Evolutionary conservation across 768 basidiomycete genomes (phyloP), one percentile per base, ranked within the genome.

Genomic region (Obba rivulosa): DNA sequence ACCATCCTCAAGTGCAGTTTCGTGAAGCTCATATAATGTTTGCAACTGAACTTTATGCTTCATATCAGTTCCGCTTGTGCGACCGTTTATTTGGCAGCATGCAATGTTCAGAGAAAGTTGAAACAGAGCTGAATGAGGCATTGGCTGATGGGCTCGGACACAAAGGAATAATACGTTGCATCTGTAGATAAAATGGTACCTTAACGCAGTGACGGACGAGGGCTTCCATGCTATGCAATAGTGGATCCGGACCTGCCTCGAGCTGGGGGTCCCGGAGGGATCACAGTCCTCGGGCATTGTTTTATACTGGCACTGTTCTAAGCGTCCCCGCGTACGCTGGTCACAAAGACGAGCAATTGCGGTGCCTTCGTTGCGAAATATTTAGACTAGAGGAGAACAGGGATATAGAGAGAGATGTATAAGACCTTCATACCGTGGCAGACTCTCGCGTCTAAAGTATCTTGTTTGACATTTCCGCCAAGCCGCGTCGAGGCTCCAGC

Each of bases 141-240:
- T 48, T 53, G 11, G 43, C 14, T 7, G 28, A 31, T 13, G 28
- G 5, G 13, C 13, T 31, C 28, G 28, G 28, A 31, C 28, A 9
- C 23, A 10, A 21, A 35, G 11, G 43, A 28, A n/a, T 14, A 2
- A n/a, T 34, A 43, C 18, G 43, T 39, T 14, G 43, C 21, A 10
- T 37, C 35, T 9, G 41, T 48, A 24, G 47, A 48, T 4, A 35
- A 34, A 7, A 36, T 53, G 9, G 48, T 53, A 53, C 53, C 61
- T 67, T 20, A 55, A 66, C 45, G 64, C 63, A 24, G 59, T 57
- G 31, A 64, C 66, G 48, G 57, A 62, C 42, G 64, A 67, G 38
- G 64, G 57, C 3, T 55, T 64, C 9, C 57, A 64, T 16, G 47
- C 64, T 11, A 63, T 48, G 60, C 62, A 11, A 62, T 62, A 17